These are phyloP conservation scores for Suillus tomentosus DNA, from an alignment of 768 basidiomycete species.

Conservation along the genomic window DNA sequence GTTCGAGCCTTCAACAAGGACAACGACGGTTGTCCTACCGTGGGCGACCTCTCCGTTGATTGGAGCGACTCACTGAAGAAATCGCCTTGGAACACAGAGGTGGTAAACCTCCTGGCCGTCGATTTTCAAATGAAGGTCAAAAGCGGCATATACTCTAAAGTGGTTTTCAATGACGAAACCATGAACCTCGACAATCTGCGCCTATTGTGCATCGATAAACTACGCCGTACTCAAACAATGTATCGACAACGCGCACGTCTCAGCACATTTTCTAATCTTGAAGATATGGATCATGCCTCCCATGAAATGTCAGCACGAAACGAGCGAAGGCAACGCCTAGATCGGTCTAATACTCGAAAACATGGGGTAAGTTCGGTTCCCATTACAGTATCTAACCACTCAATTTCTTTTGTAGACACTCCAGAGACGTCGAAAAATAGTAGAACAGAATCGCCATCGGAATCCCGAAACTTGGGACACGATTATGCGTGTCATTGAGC, in stretches of 20 bases:
- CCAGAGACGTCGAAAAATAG: not conserved
- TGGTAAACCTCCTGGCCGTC: not conserved
- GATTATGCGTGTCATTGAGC: not conserved
- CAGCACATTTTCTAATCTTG: not conserved
- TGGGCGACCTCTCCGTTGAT: not conserved
- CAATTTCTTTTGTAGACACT: conserved; percentile 7
- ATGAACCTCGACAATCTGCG: not conserved
- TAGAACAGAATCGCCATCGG: not conserved
- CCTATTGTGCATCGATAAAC: conserved; percentile 4
- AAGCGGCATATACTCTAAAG: not conserved
- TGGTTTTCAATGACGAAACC: not conserved
- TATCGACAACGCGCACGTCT: not conserved
- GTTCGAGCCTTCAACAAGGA: not conserved
- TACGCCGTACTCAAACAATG: not conserved
- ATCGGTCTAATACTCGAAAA: not conserved
- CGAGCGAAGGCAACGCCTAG: not conserved
- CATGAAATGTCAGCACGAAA: not conserved
- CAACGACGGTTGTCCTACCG: not conserved
- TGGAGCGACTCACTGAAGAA: conserved; percentile 1
- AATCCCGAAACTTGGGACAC: conserved; percentile 10
- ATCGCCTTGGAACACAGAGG: not conserved
- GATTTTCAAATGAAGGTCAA: not conserved
- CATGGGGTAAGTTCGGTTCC: conserved; percentile 6
- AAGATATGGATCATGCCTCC: not conserved
- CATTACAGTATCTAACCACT: no score